Evolutionary conservation across 495 filamentous ascomycete species (phyloP), one percentile per base, ranked within the genome.

Genomic region (Talaromyces stipitatus): DNA sequence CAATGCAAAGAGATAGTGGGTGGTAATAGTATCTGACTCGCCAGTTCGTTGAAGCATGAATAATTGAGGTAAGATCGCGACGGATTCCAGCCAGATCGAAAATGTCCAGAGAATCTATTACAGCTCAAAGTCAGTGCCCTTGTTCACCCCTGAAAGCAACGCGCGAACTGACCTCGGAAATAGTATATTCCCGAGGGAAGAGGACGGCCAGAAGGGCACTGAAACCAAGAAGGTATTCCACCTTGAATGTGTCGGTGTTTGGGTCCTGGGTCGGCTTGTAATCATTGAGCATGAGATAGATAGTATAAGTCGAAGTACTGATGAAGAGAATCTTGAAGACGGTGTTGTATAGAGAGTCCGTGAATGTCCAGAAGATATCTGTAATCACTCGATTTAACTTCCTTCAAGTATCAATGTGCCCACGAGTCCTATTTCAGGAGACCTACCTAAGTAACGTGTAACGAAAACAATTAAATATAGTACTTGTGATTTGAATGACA

Each of bases 21-120:
- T 94, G 6, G 94, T 98, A 64, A 98, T 97, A 16, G 92, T 95
- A 75, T 98, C 94, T 24, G 94, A 95, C 71, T 97, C 94, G 56
- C 94, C 95, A 1, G 94, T 97, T 58, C 94, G 83, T 73, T 98
- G 94, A 52, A 98, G 77, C 89, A 98, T 92, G 72, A 98, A 97
- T 16, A 98, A 80, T 72, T 98, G 94, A 11, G 94, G 94, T 33
- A 98, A 83, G 65, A 98, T 97, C 16, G 94, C 94, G 7, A 97
- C 94, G 2, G 87, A 85, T 73, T 98, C 94, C 27, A 98, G 80
- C 94, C 94, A 98, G 66, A 97, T 96, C 2, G 87, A 92, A 69
- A 97, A 97, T 2, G 95, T 85, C 94, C 94, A 98, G 51, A 91
- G 79, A 53, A 98, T 91, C 85, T 97, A 20, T 18, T 36, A 9